Evolutionary conservation across 192 early-diverging fungal species (phyloP).

Genomic region (Gaertneriomyces semiglobifer): DNA sequence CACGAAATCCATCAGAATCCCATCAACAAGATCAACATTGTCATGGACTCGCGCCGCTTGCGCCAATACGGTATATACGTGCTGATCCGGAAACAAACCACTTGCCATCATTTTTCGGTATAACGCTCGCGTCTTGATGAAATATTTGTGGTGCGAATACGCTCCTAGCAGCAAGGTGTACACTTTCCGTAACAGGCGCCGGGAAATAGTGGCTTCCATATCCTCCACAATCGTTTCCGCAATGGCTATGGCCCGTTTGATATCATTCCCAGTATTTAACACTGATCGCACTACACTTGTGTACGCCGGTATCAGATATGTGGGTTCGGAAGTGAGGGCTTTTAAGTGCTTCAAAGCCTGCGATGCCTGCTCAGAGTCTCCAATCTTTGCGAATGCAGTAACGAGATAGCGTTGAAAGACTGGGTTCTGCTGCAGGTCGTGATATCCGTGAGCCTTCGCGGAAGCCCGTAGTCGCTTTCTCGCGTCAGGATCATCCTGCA

Average conservation of each 20-base stretch:
- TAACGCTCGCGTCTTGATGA: not conserved
- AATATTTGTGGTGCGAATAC: not conserved
- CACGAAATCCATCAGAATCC: not conserved
- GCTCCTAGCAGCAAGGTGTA: constrained; percentile 22
- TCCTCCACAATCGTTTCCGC: constrained; percentile 19
- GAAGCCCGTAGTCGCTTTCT: not conserved
- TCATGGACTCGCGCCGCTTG: constrained; percentile 7
- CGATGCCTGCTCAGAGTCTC: constrained; percentile 4
- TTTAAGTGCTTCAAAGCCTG: not conserved
- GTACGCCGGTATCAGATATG: constrained; percentile 6
- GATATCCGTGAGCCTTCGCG: not conserved
- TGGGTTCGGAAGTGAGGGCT: not conserved
- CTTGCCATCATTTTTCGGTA: constrained; percentile 11
- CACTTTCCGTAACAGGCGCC: not conserved
- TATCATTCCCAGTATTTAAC: not conserved
- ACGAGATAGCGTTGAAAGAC: constrained; percentile 3
- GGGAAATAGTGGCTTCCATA: constrained; percentile 5
- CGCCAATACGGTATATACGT: constrained; percentile 11
- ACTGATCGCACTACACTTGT: constrained; percentile 10
- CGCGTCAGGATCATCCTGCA: not conserved
- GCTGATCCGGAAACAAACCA: constrained; percentile 10
- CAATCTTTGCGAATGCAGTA: not conserved
- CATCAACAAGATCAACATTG: constrained; percentile 14
- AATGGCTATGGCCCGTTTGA: not conserved
- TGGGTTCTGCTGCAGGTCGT: not conserved